Evolutionary conservation across 805 yeast genomes (phyloP).

Genomic region (Yamadazyma phyllophila): DNA sequence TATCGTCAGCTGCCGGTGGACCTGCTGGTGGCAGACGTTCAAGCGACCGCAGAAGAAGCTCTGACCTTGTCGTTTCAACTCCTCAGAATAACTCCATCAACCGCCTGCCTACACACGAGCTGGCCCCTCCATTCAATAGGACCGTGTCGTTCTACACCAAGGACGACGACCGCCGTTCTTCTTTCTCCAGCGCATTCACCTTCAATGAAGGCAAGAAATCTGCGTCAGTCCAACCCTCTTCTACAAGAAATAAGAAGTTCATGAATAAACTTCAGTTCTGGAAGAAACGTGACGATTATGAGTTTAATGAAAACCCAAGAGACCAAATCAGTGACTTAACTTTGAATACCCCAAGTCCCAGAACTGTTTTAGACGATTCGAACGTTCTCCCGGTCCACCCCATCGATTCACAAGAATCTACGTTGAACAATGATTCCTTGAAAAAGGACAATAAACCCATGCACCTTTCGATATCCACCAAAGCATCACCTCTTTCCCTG

Average conservation of each 20-base stretch:
- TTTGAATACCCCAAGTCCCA: constrained; percentile 15
- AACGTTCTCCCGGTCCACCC: not conserved
- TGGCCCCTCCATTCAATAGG: constrained; percentile 15
- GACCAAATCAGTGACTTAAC: constrained; percentile 15
- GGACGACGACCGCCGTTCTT: constrained; percentile 13
- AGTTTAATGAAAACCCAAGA: not conserved
- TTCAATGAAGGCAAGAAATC: constrained; percentile 1
- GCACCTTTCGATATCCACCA: not conserved
- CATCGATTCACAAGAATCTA: not conserved
- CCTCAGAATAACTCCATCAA: not conserved
- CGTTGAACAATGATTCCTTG: not conserved
- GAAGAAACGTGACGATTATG: constrained; percentile 22
- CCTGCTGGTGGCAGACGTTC: constrained; percentile 1
- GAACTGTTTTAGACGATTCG: constrained; percentile 12
- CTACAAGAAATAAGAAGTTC: constrained; percentile 18
- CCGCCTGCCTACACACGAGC: not conserved
- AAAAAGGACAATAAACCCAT: not conserved
- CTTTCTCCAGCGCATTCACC: constrained; percentile 13
- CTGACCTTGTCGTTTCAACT: not conserved
- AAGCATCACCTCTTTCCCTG: not conserved
- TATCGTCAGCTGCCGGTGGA: not conserved
- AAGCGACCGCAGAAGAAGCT: not conserved
- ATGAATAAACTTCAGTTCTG: constrained; percentile 39
- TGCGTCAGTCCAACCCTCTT: not conserved
- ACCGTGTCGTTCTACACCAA: constrained; percentile 21